Evolutionary conservation across 1,284 basidiomycete species (phyloP), one percentile per base, ranked within the genome.

Genomic region (Caloboletus firmus): DNA sequence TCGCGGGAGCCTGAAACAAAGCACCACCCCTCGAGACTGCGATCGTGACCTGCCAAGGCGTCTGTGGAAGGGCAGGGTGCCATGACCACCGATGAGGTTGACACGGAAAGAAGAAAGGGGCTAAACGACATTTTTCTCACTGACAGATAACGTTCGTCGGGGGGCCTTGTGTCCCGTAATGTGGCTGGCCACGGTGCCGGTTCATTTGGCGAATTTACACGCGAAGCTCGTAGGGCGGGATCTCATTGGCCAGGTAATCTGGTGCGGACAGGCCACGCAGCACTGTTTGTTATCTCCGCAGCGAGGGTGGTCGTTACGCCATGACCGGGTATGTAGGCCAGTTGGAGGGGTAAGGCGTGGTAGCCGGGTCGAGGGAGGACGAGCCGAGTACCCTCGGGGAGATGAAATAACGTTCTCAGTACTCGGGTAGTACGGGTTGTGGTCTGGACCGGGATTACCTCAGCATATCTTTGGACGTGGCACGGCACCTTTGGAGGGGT

Each of bases 211-310:
- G 36, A 36, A 39, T 18, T 36, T 41, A 35, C 60, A 52, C 39
- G 26, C 26, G 44, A 57, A 32, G 45, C 20, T 40, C 10, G 39
- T 62, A 31, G 30, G 17, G 28, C 30, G n/a, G 31, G 54, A 43
- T 59, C 45, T 39, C 24, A 43, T 52, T 62, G 34, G 62, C 28
- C 44, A 40, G 55, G 45, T 49, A 48, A 45, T 49, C 53, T 45
- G 51, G 28, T 28, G 41, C n/a, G n/a, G n/a, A n/a, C n/a, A n/a
- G n/a, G n/a, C n/a, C n/a, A n/a, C n/a, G n/a, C n/a, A n/a, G n/a
- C n/a, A n/a, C n/a, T 46, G 3, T 36, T 24, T 40, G 35, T 48
- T 68, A 66, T 69, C 56, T 67, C 65, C 68, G 65, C 62, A 62
- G 44, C 6, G 6, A 37, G 62, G 62, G 52, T 45, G 17, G n/a